phyloP scores from a whole-genome alignment of 2,329 filamentous ascomycete species.

The Aphanoascus verrucosus region DNA sequence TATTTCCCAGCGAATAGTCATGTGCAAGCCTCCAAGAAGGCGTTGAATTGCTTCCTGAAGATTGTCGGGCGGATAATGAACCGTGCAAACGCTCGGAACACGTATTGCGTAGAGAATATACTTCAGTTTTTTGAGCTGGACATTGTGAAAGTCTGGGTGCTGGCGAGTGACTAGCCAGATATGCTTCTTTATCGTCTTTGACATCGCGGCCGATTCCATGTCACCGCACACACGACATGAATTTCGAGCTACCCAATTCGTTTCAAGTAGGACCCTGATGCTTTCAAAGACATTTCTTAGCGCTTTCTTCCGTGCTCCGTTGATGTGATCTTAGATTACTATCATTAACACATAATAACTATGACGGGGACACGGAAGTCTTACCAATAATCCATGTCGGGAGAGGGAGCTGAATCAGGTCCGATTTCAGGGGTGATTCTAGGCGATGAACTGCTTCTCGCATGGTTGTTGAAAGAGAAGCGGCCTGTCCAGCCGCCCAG shows the following conservation, averaged over 20 bases:
- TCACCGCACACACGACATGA: background rate
- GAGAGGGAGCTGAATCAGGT: background rate
- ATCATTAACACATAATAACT: background rate
- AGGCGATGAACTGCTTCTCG: background rate
- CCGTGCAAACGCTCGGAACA: background rate
- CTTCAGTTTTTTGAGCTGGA: background rate
- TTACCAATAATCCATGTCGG: background rate
- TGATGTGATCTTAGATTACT: background rate
- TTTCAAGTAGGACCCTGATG: background rate
- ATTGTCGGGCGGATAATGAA: background rate
- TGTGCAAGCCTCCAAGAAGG: too few species aligned
- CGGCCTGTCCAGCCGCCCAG: background rate
- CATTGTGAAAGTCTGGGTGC: background rate
- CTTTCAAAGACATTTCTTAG: background rate
- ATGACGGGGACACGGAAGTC: background rate
- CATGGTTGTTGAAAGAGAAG: background rate
- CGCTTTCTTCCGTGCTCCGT: background rate
- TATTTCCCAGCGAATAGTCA: too few species aligned
- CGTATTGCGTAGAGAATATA: background rate
- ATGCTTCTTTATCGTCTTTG: background rate
- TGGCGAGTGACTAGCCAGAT: background rate
- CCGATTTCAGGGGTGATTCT: background rate
- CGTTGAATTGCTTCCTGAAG: background rate
- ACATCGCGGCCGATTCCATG: background rate
- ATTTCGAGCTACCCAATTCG: background rate